Evolutionary conservation across 2,329 filamentous ascomycete species (phyloP).

Genomic region (Lachnellula suecica): DNA sequence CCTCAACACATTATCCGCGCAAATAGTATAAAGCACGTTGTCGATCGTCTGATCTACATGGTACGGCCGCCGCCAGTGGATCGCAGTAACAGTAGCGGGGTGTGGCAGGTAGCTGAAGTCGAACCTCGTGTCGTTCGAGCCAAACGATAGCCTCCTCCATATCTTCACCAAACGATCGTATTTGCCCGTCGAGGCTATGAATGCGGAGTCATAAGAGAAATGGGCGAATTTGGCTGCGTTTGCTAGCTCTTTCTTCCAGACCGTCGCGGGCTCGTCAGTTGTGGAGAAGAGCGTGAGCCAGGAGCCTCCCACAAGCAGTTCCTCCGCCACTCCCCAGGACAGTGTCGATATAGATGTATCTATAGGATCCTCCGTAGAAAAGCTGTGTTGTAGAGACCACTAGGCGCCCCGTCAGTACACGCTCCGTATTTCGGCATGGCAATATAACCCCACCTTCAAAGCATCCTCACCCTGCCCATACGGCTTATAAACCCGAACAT

Average conservation of each 20-base stretch:
- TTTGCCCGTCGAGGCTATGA: slow-evolving; percentile 78
- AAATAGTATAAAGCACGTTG: slow-evolving; percentile 88
- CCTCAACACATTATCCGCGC: slow-evolving; percentile 74
- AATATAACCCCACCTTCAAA: slow-evolving; percentile 60
- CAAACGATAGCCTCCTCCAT: slow-evolving; percentile 86
- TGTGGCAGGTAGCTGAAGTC: slow-evolving; percentile 91
- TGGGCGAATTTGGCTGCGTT: slow-evolving; percentile 71
- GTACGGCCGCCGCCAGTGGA: slow-evolving; percentile 82
- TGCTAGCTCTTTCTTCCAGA: slow-evolving; percentile 76
- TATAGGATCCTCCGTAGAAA: slow-evolving; percentile 45
- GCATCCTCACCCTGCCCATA: slow-evolving; percentile 68
- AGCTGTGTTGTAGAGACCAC: slow-evolving; percentile 65
- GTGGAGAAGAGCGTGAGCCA: slow-evolving; percentile 68
- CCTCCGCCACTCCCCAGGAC: slow-evolving; percentile 85
- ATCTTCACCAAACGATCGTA: slow-evolving; percentile 87
- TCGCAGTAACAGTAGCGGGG: slow-evolving; percentile 72
- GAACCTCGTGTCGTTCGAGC: slow-evolving; percentile 79
- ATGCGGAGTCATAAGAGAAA: slow-evolving; percentile 82
- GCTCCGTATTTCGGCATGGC: background rate
- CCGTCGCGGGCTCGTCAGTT: slow-evolving; percentile 47
- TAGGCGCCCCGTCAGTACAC: slow-evolving; percentile 34
- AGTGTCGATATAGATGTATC: slow-evolving; percentile 52
- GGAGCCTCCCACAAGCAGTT: slow-evolving; percentile 76
- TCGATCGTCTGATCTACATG: slow-evolving; percentile 77
- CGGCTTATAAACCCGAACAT: slow-evolving; percentile 77